These are phyloP conservation scores for Petasospora rhodanensis DNA, from an alignment of 1,139 yeast species.

Conservation along the genomic window DNA sequence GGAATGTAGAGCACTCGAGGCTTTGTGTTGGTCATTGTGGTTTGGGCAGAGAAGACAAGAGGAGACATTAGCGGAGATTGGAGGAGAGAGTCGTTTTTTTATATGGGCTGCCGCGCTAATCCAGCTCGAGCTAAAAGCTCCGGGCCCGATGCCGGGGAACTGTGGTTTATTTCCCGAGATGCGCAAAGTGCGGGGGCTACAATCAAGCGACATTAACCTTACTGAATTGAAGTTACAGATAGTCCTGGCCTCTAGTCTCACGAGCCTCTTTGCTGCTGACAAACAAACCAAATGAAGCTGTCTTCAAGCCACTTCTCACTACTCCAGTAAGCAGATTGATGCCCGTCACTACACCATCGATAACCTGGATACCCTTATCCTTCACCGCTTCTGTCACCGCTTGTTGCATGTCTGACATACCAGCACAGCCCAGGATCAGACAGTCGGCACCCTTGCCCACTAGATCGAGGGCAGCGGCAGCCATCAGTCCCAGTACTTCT, in stretches of 20 bases:
- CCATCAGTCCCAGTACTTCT: constrained; percentile 28
- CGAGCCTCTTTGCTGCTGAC: constrained; percentile 18
- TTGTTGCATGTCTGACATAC: constrained; percentile 32
- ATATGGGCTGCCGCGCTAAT: no score
- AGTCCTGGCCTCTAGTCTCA: constrained; percentile 18
- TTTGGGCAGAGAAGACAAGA: not conserved
- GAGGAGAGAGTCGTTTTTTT: not conserved
- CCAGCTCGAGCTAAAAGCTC: no score
- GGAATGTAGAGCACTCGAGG: constrained; percentile 36
- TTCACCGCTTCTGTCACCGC: constrained; percentile 29
- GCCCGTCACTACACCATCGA: constrained; percentile 23
- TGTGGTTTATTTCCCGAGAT: no score
- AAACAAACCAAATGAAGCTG: constrained; percentile 17
- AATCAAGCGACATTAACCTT: no score
- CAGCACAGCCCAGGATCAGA: constrained; percentile 32
- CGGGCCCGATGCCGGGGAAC: no score
- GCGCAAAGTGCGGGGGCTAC: no score
- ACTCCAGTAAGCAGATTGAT: constrained; percentile 18
- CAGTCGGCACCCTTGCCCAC: constrained; percentile 31
- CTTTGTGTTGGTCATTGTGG: constrained; percentile 4
- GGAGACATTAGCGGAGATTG: not conserved
- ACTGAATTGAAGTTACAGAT: constrained; percentile 7
- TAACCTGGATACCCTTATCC: constrained; percentile 17
- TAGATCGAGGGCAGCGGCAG: constrained; percentile 23
- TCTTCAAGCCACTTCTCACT: constrained; percentile 19